Conservation (phyloP, 441 rosid species). For the Adansonia gregorii region DNA sequence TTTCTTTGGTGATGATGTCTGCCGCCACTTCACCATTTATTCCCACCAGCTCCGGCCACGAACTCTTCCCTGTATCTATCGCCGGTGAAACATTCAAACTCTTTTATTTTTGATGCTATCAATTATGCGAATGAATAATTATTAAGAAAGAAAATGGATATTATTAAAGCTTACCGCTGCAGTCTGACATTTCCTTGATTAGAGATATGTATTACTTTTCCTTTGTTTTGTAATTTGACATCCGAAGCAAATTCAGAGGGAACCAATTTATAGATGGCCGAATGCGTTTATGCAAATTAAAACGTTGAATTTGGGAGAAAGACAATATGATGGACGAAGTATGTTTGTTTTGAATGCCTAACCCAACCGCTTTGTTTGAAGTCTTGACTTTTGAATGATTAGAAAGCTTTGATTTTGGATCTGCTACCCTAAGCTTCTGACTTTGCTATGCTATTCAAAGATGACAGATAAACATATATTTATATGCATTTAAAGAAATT, state of each 20-base stretch:
- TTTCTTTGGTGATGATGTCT: constrained; percentile 45
- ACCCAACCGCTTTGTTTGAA: background rate
- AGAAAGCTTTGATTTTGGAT: background rate
- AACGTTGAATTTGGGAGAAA: background rate
- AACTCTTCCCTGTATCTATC: constrained; percentile 39
- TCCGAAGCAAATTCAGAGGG: background rate
- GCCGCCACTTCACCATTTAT: constrained; percentile 49
- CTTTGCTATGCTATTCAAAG: background rate
- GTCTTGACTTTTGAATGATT: background rate
- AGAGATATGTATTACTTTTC: background rate
- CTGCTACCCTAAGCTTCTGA: background rate
- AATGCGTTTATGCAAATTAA: background rate
- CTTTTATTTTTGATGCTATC: too few relatives aligned
- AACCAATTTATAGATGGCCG: background rate
- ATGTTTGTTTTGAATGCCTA: background rate
- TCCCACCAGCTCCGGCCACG: constrained; percentile 56
- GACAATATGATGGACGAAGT: background rate
- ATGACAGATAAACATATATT: background rate
- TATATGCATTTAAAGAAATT: too few relatives aligned
- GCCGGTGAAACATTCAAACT: background rate
- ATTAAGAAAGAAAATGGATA: background rate
- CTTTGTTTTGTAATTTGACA: background rate
- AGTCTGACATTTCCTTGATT: background rate
- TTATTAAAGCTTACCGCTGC: background rate
- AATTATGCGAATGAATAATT: too few relatives aligned